phyloP scores from a whole-genome alignment of 1,139 yeast species.

The Sugiyamaella paludigena region DNA sequence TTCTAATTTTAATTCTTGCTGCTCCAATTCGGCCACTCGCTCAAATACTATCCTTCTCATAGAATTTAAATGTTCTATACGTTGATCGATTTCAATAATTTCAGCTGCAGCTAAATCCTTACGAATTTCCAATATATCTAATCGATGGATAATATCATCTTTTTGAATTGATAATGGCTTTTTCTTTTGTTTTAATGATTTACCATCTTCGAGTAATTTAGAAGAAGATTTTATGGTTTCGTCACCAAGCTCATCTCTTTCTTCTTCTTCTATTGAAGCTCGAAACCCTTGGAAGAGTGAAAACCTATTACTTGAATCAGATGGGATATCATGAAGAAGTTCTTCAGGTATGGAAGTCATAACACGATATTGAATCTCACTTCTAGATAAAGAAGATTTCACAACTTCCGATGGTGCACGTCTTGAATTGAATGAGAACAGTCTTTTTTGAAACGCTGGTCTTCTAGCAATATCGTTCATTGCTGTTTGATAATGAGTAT shows the following conservation, averaged over 20 bases:
- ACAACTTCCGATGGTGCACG: slow-evolving; percentile 46
- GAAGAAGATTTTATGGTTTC: slow-evolving; percentile 1
- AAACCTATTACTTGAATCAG: slow-evolving; percentile 36
- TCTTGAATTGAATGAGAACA: slow-evolving; percentile 37
- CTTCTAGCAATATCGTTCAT: slow-evolving; percentile 45
- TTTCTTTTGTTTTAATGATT: neutral
- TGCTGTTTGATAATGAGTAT: slow-evolving; percentile 47
- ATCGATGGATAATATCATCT: slow-evolving; percentile 42
- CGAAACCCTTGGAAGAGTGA: slow-evolving; percentile 67
- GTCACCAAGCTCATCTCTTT: slow-evolving; percentile 31
- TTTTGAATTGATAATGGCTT: slow-evolving; percentile 7
- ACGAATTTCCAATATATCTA: slow-evolving; percentile 57
- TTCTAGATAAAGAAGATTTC: slow-evolving; percentile 29
- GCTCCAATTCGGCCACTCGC: slow-evolving; percentile 57
- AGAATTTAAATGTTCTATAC: slow-evolving; percentile 50
- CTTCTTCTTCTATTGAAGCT: slow-evolving; percentile 43
- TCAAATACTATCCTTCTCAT: slow-evolving; percentile 55
- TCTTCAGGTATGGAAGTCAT: slow-evolving; percentile 55
- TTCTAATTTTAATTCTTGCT: slow-evolving; percentile 54
- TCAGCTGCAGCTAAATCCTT: slow-evolving; percentile 64
- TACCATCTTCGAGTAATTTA: slow-evolving; percentile 1
- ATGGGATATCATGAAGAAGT: slow-evolving; percentile 51
- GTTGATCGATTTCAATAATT: slow-evolving; percentile 57
- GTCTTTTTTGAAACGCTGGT: slow-evolving; percentile 38
- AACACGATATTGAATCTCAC: slow-evolving; percentile 35